A percentile compares a stretch with the other conserved stretches of the same genome.
These are phyloP conservation scores for Platismatia glauca DNA, from an alignment of 495 filamentous ascomycete species.

Conservation along the genomic window DNA sequence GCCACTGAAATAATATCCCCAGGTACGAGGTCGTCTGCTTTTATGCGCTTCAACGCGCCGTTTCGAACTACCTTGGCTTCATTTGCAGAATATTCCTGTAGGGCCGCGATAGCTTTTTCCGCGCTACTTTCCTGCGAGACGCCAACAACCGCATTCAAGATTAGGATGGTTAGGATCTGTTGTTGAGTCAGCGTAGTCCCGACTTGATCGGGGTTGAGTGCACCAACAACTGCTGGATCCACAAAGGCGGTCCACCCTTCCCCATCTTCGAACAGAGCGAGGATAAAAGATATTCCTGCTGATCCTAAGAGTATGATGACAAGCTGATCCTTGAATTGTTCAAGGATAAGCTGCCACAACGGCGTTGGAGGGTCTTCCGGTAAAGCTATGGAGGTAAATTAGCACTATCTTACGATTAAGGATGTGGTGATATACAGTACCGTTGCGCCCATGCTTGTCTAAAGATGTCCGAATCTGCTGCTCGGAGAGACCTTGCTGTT, in stretches of 20 bases:
- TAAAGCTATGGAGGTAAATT: constrained; percentile 51
- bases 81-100: constrained; percentile 98
- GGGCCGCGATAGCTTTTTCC: constrained; percentile 95
- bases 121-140: constrained; percentile 98
- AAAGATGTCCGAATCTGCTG: constrained; percentile 54
- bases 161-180: constrained; percentile 91
- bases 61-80: constrained; percentile 86
- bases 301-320: constrained; percentile 92
- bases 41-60: constrained; percentile 66
- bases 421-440: constrained; percentile 41
- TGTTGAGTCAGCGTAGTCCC: constrained; percentile 14
- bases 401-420: constrained; percentile 1
- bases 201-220: background rate
- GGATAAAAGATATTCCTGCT: constrained; percentile 85
- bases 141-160: constrained; percentile 93
- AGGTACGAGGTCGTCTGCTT: constrained; percentile 92
- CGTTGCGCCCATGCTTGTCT: constrained; percentile 73
- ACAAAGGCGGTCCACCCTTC: constrained; percentile 98
- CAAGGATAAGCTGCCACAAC: constrained; percentile 88
- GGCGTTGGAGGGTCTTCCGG: constrained; percentile 96
- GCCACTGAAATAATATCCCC: constrained; percentile 86
- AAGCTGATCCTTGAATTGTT: constrained; percentile 99
- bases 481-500: constrained; percentile 58
- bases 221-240: constrained; percentile 81
- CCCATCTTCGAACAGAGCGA: constrained; percentile 88